phyloP scores from a whole-genome alignment of 2,329 filamentous ascomycete genomes.

The Akanthomyces uredinophilus region DNA sequence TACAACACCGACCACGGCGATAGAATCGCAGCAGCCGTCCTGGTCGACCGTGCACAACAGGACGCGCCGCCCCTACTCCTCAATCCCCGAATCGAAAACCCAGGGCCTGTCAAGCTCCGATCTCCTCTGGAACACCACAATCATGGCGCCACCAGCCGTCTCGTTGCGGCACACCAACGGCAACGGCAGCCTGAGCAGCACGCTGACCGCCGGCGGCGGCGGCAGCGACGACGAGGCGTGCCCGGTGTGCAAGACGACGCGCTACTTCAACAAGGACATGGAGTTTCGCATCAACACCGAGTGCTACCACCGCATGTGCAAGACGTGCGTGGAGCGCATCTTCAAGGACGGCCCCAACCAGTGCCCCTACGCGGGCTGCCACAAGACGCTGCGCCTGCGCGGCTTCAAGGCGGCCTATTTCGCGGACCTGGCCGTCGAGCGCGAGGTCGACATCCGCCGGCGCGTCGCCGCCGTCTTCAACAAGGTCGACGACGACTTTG shows the following conservation, averaged over 20 bases:
- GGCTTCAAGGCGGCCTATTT: conserved; percentile 88
- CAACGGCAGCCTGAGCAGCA: neutral
- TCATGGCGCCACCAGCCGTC: conserved; percentile 6
- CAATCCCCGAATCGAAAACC: neutral
- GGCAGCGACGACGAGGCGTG: conserved; percentile 64
- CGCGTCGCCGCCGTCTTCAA: conserved; percentile 80
- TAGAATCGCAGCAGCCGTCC: conserved; percentile 1
- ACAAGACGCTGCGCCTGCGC: conserved; percentile 76
- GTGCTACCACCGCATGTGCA: conserved; percentile 99
- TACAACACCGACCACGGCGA: conserved; percentile 1
- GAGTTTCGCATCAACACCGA: conserved; percentile 94
- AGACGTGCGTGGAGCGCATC: conserved; percentile 89
- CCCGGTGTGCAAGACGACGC: conserved; percentile 93
- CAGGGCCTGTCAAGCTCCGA: neutral
- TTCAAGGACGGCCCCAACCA: conserved; percentile 88
- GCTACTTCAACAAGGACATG: conserved; percentile 92
- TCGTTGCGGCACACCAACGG: conserved; percentile 13
- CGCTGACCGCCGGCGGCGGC: conserved; percentile 22
- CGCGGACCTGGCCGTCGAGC: conserved; percentile 78
- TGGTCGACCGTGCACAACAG: neutral
- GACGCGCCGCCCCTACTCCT: neutral
- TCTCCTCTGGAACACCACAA: neutral
- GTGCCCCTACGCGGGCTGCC: conserved; percentile 86
- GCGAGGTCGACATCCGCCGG: conserved; percentile 86
- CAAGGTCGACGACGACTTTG: conserved; percentile 84